phyloP scores from a whole-genome alignment of 139 green algal genomes.

The Coelastrella sp. region DNA sequence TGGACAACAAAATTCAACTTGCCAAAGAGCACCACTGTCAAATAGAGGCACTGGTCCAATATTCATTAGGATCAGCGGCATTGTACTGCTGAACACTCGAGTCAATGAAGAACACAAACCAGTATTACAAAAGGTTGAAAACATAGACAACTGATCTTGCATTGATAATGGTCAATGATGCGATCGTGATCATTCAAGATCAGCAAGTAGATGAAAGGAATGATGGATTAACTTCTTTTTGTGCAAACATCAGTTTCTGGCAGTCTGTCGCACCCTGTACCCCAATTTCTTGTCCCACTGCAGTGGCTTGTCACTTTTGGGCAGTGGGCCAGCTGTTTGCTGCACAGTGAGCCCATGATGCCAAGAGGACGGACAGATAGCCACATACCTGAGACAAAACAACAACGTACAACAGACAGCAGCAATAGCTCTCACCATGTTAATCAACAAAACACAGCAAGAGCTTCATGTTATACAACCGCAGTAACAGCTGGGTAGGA shows the following conservation, averaged over 20 bases:
- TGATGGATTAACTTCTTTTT: background rate
- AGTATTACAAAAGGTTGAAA: too few relatives aligned
- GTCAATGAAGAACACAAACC: too few relatives aligned
- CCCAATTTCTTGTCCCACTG: background rate
- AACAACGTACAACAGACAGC: background rate
- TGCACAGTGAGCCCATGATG: background rate
- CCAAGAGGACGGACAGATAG: conserved; percentile 7
- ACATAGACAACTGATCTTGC: too few relatives aligned
- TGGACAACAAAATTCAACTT: too few relatives aligned
- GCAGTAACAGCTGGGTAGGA: background rate
- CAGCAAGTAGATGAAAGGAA: background rate
- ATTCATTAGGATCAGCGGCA: too few relatives aligned
- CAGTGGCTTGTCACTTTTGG: background rate
- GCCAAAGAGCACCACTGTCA: too few relatives aligned
- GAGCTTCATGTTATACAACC: background rate
- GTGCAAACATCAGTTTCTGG: background rate
- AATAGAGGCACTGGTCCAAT: too few relatives aligned
- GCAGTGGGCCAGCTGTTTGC: background rate
- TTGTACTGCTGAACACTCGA: too few relatives aligned
- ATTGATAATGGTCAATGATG: too few relatives aligned
- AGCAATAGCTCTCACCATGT: too few relatives aligned
- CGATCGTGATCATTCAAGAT: background rate
- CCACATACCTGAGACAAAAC: background rate
- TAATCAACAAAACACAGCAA: background rate
- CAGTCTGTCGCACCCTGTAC: conserved; percentile 7